These are phyloP conservation scores for Sporisorium scitamineum DNA, from an alignment of 1,284 basidiomycete species.

Conservation along the genomic window DNA sequence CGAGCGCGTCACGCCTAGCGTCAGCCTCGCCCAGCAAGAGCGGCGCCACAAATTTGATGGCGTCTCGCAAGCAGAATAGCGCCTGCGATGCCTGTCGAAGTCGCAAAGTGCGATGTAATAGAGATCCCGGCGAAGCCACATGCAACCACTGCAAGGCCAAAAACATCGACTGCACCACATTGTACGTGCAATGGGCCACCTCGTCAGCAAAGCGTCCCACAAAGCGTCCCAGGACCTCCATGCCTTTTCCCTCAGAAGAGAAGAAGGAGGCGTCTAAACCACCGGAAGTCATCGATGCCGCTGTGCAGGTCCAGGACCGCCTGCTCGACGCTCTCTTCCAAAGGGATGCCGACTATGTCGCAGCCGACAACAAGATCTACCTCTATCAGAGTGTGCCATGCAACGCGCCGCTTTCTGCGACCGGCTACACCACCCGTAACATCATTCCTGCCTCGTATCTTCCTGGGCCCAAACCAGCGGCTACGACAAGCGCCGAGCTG, in stretches of 20 bases:
- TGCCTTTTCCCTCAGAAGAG: constrained; percentile 20
- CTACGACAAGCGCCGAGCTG: constrained; percentile 46
- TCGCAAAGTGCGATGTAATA: constrained; percentile 59
- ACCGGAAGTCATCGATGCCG: constrained; percentile 38
- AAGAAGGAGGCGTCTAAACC: constrained; percentile 39
- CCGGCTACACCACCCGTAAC: constrained; percentile 31
- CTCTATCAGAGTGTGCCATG: constrained; percentile 26
- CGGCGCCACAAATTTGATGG: constrained; percentile 31
- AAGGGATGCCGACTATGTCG: constrained; percentile 35
- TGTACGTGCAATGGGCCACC: constrained; percentile 60
- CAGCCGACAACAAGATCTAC: constrained; percentile 28
- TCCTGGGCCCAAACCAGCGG: constrained; percentile 41
- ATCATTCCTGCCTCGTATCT: constrained; percentile 34
- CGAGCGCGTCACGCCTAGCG: constrained; percentile 12
- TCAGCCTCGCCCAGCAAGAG: constrained; percentile 31
- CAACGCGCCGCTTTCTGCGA: constrained; percentile 22
- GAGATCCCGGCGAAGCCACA: constrained; percentile 51
- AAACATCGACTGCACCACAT: constrained; percentile 59
- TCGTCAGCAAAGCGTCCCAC: constrained; percentile 53
- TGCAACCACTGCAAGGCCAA: constrained; percentile 62
- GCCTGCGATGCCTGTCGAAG: constrained; percentile 62
- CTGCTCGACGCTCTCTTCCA: constrained; percentile 47
- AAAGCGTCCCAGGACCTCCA: constrained; percentile 46
- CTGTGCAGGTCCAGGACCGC: constrained; percentile 31
- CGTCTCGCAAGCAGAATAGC: constrained; percentile 61